Conservation (phyloP, 371 early-diverging fungal species). For the Cokeromyces recurvatus region DNA sequence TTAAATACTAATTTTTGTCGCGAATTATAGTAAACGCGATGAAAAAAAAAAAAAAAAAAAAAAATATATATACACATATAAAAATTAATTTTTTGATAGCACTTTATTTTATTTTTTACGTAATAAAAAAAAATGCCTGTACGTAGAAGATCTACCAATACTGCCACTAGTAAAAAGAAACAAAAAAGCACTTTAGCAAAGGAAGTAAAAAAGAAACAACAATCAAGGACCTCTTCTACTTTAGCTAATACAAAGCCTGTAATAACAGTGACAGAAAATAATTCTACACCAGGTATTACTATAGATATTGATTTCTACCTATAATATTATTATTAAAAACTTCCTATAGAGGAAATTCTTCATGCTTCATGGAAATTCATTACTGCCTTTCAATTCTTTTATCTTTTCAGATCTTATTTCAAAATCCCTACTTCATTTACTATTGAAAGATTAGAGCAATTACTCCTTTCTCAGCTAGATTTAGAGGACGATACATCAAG, state of each 20-base stretch:
- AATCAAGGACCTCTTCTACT: no score
- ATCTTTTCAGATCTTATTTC: conserved; percentile 9
- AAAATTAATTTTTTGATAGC: no score
- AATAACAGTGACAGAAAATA: conserved; percentile 4
- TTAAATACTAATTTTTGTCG: neutral
- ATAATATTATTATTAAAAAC: neutral
- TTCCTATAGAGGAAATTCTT: conserved; percentile 14
- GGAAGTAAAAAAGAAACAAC: no score
- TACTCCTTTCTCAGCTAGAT: neutral
- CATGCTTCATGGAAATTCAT: conserved; percentile 24
- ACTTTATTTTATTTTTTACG: no score
- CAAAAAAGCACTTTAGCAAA: no score
- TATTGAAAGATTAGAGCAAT: conserved; percentile 13
- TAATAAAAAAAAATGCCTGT: no score
- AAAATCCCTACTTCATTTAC: neutral
- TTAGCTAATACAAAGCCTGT: conserved; percentile 3
- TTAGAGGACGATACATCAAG: conserved; percentile 1
- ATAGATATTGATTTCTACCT: no score
- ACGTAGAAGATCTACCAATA: no score
- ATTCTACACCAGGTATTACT: conserved; percentile 16
- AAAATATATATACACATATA: neutral
- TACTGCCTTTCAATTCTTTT: conserved; percentile 13
- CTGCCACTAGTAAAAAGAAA: no score
- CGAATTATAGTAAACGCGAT: neutral
- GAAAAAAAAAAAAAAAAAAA: neutral